Base-by-base conservation (phyloP, 1,139 yeast genomes). In the Magnusiomyces tetraspermus region DNA sequence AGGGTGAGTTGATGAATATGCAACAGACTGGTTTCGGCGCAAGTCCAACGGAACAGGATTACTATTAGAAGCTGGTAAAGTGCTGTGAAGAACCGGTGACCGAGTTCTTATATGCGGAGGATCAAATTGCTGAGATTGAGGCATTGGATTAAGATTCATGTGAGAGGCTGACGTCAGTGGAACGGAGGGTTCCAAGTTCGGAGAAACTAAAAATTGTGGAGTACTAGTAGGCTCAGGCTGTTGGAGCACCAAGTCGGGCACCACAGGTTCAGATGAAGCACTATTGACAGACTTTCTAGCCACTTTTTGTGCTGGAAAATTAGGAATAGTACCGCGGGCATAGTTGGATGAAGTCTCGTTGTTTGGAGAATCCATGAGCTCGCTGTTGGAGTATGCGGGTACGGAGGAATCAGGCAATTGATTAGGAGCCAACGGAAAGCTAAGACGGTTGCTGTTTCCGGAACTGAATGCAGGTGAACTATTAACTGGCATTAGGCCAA, bases 401-500 rank as follows among this genome's bases (percentile, higher is more conserved):
- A 30, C 33, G 33, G 8, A 30, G 33, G 5, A 17, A 36, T n/a
- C 19, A 8, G 11, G 19, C 11, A 6, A 8, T 28, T 28, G 33
- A 11, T 6, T 28, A 8, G 33, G 11, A 8, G 33, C 33, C 33
- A 28, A 8, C 11, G 33, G 33, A 28, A 28, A 28, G 11, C 33
- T 28, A 11, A 8, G 11, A 8, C 33, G 33, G 11, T 6, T 8
- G 33, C 11, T 6, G 11, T 6, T 28, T 6, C 33, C 33, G 11
- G 33, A 28, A 28, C 11, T 28, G 11, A 8, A 11, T 28, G 40
- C 40, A 5, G 40, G 40, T 6, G 40, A 36, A 6, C 17, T 8
- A 10, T n/a, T 8, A 33, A 46, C 61, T 42, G 58, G 59, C 10
- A 53, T 59, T 51, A 71, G 69, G 15, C 77, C 79, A 52, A 82